Evolutionary conservation across 1,284 basidiomycete species (phyloP).

Genomic region (Rhodotorula glutinis): DNA sequence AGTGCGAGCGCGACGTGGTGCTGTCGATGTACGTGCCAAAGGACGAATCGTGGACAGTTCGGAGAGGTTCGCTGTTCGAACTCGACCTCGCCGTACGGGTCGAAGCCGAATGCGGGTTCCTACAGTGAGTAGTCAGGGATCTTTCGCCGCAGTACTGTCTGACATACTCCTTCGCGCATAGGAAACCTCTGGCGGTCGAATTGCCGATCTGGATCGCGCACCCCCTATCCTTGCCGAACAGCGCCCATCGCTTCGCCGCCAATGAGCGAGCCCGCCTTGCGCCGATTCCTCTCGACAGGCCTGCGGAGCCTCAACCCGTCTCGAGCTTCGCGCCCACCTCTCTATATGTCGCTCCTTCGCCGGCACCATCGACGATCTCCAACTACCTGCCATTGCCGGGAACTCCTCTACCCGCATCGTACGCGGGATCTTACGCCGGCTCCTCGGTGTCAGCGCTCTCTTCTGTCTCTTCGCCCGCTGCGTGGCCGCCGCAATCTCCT

Average conservation of each 20-base stretch:
- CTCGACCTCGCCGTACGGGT: slow-evolving; percentile 40
- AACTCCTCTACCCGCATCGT: neutral
- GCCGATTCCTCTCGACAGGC: neutral
- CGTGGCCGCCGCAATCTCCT: neutral
- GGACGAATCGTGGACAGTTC: slow-evolving; percentile 37
- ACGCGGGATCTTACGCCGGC: neutral
- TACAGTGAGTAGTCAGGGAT: slow-evolving; percentile 33
- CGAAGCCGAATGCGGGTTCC: slow-evolving; percentile 40
- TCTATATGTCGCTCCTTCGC: neutral
- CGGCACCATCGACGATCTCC: too few species aligned
- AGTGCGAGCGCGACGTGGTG: slow-evolving; percentile 10
- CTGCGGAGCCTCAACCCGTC: neutral
- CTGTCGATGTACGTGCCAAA: slow-evolving; percentile 40
- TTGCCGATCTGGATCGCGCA: slow-evolving; percentile 44
- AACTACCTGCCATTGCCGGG: slow-evolving; percentile 6
- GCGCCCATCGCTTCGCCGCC: slow-evolving; percentile 29
- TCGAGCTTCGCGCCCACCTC: neutral
- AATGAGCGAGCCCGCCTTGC: slow-evolving; percentile 10
- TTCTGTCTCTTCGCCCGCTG: slow-evolving; percentile 3
- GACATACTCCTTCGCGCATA: slow-evolving; percentile 3
- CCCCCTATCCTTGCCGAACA: slow-evolving; percentile 41
- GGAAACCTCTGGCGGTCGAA: slow-evolving; percentile 42
- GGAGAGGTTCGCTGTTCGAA: slow-evolving; percentile 42
- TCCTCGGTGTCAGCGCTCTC: slow-evolving; percentile 3
- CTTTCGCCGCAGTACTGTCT: neutral